These are phyloP conservation scores for Stemphylium lycopersici DNA, from an alignment of 2,329 filamentous ascomycete species.

Conservation along the genomic window DNA sequence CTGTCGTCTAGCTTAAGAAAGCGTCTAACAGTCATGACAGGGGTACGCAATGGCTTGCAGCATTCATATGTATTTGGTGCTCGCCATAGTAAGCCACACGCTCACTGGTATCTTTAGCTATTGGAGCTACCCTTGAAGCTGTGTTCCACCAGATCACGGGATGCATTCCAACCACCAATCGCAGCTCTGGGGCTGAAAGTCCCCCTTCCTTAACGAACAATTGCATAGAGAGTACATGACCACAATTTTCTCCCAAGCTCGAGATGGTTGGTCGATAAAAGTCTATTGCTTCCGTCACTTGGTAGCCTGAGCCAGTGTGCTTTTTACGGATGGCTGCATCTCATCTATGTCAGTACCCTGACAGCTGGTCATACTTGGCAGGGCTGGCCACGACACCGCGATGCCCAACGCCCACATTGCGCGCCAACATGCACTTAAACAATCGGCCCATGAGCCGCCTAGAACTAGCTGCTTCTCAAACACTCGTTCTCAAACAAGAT, in stretches of 20 bases:
- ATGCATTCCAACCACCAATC: slow-evolving; percentile 40
- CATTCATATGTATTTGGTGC: slow-evolving; percentile 34
- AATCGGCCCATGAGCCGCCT: slow-evolving; percentile 5
- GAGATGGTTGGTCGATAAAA: slow-evolving; percentile 17
- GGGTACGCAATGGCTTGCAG: slow-evolving; percentile 30
- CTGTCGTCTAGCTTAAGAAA: slow-evolving; percentile 14
- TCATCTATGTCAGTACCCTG: slow-evolving; percentile 25
- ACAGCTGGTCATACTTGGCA: slow-evolving; percentile 23
- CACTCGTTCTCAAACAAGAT: slow-evolving; percentile 4
- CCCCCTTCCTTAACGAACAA: slow-evolving; percentile 20
- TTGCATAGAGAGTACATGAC: slow-evolving; percentile 17
- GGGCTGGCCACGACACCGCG: slow-evolving; percentile 17
- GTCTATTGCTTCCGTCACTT: slow-evolving; percentile 17
- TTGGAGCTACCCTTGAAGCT: slow-evolving; percentile 28
- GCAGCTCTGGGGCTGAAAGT: slow-evolving; percentile 21
- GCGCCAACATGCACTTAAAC: slow-evolving; percentile 6
- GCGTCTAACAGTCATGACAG: slow-evolving; percentile 27
- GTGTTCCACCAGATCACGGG: slow-evolving; percentile 26
- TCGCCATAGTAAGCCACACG: slow-evolving; percentile 26
- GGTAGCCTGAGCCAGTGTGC: slow-evolving; percentile 21
- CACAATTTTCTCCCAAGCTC: slow-evolving; percentile 20
- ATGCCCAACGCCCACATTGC: slow-evolving; percentile 1
- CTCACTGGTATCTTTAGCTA: slow-evolving; percentile 29
- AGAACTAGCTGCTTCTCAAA: slow-evolving; percentile 6
- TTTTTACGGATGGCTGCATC: slow-evolving; percentile 34